phyloP scores from a whole-genome alignment of 257 asterid species.

The Solanum lycopersicoides region DNA sequence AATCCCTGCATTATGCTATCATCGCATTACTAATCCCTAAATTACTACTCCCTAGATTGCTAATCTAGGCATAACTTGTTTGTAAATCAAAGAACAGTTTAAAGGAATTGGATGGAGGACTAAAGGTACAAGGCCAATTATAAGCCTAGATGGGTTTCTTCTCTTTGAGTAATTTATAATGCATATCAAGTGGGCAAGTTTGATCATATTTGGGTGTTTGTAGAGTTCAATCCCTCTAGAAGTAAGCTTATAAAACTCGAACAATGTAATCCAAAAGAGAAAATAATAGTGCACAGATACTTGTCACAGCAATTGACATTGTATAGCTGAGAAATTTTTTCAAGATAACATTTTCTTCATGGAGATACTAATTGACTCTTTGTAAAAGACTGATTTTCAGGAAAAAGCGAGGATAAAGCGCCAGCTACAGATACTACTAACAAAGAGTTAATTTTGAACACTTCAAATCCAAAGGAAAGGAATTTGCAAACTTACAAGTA shows the following conservation, averaged over 20 bases:
- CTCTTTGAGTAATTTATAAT: not conserved
- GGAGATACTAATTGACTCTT: not conserved
- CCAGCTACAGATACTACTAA: not conserved
- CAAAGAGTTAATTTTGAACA: not conserved
- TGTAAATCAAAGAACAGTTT: not conserved
- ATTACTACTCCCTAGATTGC: not conserved
- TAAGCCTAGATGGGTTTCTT: not conserved
- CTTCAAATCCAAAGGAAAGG: not conserved
- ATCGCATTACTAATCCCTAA: not conserved
- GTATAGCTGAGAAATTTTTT: not conserved
- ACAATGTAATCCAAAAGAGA: conserved; percentile 27
- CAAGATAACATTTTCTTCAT: not conserved
- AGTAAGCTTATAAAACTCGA: not conserved
- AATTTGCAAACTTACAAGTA: not conserved
- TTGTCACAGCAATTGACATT: not conserved
- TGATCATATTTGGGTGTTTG: not conserved
- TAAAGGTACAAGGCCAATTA: not conserved
- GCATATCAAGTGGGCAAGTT: not conserved
- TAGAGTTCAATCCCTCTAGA: not conserved
- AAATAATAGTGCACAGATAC: conserved; percentile 9
- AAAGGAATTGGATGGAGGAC: not conserved
- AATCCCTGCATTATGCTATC: not conserved
- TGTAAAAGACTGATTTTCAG: not conserved
- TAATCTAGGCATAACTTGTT: not conserved
- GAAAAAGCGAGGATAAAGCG: no score